Conservation (phyloP, 305 asterid genomes). For the Striga hermonthica region DNA sequence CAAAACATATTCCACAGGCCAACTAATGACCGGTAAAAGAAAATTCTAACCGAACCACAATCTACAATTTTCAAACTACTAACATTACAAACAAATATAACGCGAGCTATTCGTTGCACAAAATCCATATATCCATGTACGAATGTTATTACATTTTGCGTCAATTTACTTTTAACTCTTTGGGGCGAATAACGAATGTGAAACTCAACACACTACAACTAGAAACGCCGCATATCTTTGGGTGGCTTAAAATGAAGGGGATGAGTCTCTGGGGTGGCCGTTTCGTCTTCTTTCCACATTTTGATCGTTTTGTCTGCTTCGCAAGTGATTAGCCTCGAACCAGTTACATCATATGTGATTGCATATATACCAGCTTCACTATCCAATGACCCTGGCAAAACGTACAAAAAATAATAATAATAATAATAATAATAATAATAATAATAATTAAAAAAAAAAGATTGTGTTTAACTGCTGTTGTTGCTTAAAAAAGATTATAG, state of each 20-base stretch:
- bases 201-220: slow-evolving; percentile 13
- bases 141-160: no score
- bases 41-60: no score
- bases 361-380: slow-evolving; percentile 96
- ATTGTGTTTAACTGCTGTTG: background rate
- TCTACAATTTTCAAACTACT: no score
- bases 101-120: no score
- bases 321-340: slow-evolving; percentile 86
- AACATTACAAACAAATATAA: no score
- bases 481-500: background rate
- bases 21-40: no score
- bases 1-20: no score
- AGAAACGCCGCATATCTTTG: slow-evolving; percentile 57
- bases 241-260: slow-evolving; percentile 68
- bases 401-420: no score
- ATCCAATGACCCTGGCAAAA: slow-evolving; percentile 74
- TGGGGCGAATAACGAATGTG: slow-evolving; percentile 3
- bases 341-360: slow-evolving; percentile 62
- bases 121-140: no score
- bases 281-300: slow-evolving; percentile 97
- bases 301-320: slow-evolving; percentile 97
- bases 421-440: no score
- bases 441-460: no score
- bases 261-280: slow-evolving; percentile 59
- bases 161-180: background rate